Evolutionary conservation across 306 rosid species (phyloP).

Genomic region (Echinosophora koreensis): DNA sequence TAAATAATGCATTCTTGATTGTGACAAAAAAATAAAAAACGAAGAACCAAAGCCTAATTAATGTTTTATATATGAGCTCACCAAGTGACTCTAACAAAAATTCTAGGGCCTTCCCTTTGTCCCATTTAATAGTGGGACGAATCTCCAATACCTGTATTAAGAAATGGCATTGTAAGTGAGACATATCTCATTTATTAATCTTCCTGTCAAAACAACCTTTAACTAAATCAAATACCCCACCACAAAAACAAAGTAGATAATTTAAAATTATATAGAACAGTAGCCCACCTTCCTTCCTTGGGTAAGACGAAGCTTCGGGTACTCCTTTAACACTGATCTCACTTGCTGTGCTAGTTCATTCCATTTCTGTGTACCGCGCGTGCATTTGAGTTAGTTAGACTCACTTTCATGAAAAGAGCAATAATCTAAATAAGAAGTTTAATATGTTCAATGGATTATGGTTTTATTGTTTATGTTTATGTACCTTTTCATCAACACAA

Average conservation of each 20-base stretch:
- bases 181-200: conserved; percentile 33
- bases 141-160: conserved; percentile 85
- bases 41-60: neutral
- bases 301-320: conserved; percentile 80
- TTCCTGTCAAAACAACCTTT: conserved; percentile 30
- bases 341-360: conserved; percentile 79
- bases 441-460: neutral
- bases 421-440: conserved; percentile 12
- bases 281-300: conserved; percentile 92
- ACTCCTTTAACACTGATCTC: conserved; percentile 80
- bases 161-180: conserved; percentile 56
- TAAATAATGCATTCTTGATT: neutral
- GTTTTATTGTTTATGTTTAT: neutral
- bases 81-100: conserved; percentile 93
- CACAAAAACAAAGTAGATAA: conserved; percentile 5
- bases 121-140: conserved; percentile 97
- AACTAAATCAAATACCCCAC: conserved; percentile 34
- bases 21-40: conserved; percentile 31
- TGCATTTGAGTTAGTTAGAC: conserved; percentile 35
- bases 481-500: conserved; percentile 94
- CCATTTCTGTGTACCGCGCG: conserved; percentile 71
- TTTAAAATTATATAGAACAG: conserved; percentile 41
- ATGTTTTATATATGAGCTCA: conserved; percentile 52
- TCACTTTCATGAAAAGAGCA: neutral
- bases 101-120: conserved; percentile 95